Evolutionary conservation across 805 yeast species (phyloP), one percentile per base, ranked within the genome.

Genomic region (Nakazawaea pomicola): DNA sequence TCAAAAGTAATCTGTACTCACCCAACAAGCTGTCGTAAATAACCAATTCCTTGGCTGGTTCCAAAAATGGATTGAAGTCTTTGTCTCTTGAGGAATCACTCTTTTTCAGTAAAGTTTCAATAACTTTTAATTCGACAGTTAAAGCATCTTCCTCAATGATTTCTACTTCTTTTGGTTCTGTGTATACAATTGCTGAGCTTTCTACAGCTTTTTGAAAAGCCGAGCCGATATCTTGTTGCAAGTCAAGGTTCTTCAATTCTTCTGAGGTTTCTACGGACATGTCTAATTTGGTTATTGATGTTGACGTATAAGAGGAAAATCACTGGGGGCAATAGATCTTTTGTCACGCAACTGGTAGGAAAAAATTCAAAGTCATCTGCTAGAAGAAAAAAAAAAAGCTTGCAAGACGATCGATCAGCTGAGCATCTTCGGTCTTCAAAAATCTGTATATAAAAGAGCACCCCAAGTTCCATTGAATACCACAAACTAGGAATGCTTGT

Each of bases 31-130:
- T 69, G 8, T 71, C 70, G 19, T 76, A 51, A 7, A 90, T 70
- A 0, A 88, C 76, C 33, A 90, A 64, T 45, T 77, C 81, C 4
- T 84, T 84, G 50, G 86, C 96, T 0, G 95, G 91, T 16, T 78
- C 73, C 36, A 73, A 72, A 62, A 93, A 91, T 2, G 98, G 98
- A 53, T 88, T 77, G 38, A 61, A 61, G n/a, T 56, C 56, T 41
- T 61, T 55, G 6, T 59, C 60, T 20, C 64, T 43, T 6, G 65
- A 59, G 0, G 70, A 68, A 29, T 61, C 57, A 29, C 63, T 71
- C 20, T 46, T 41, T 2, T 53, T 40, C 1, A 16, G 16, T 54
- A 23, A 23, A 23, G 62, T 47, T 49, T 55, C 44, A 63, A 63
- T 9, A 4, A 70, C 59, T 19, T 38, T 38, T 23, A 38, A 33